Base-by-base conservation (phyloP, 2,329 filamentous ascomycete genomes). In the Colletotrichum melonis region DNA sequence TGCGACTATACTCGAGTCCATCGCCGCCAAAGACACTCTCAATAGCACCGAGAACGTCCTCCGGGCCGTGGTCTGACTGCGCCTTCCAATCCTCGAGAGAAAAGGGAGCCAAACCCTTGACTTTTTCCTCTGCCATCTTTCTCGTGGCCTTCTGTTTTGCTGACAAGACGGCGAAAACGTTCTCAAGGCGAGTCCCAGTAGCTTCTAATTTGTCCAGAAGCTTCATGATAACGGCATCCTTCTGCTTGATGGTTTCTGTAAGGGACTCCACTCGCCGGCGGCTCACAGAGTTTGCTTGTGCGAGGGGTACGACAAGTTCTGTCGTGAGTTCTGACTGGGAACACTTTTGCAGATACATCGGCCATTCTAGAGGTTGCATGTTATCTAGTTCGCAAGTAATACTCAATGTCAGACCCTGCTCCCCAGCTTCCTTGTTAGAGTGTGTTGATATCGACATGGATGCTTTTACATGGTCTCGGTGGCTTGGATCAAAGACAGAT, bases 301-400 rank as follows among this genome's bases (percentile, higher is more conserved):
- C 78, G 3, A 91, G 79, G 16, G 89, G 89, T 38, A 90, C 78
- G 14, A 90, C 85, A 46, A 91, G 82, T 70, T 86, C 83, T 1
- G 85, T 84, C 9, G 87, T 82, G 5, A 89, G 78, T 14, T 82
- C 80, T 22, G 84, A 82, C 9, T 84, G 77, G 1, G 85, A 80
- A 24, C 81, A 82, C 74, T 86, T 88, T 32, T 78, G 80, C 22
- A 96, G 82, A 60, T 87, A 81, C 69, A 95, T 85, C 0, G 87
- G 87, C 94, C 94, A 96, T 73, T 84, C 84, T 46, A 96, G 83
- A 5, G 90, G 87, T 60, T 86, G 84, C 35, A 95, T 84, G 1
- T 90, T 90, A n/a, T 92, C 91, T 14, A 96, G 85, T 9, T 87
- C 82, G 69, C 90, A 90, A 4, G 85, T 90, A 32, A 93, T 83